A percentile compares a stretch with the other conserved stretches of the same genome.
These are phyloP conservation scores for Pugionium cornutum DNA, from an alignment of 345 rosid species.

Conservation along the genomic window DNA sequence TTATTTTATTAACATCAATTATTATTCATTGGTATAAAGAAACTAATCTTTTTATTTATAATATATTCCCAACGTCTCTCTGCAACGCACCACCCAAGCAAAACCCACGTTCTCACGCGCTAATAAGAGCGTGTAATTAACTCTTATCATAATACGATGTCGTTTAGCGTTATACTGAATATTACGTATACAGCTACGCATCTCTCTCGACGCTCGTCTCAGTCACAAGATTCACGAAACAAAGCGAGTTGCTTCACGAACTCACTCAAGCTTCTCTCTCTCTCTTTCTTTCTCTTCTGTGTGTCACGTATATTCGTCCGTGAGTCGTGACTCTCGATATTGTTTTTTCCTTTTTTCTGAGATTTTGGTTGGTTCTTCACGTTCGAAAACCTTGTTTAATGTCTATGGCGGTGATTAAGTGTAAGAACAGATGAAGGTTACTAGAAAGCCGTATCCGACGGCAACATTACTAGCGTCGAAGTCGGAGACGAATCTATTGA, in stretches of 20 bases:
- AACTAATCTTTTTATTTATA: not conserved
- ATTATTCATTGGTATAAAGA: too few relatives aligned
- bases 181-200: slow-evolving; percentile 29
- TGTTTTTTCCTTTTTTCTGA: not conserved
- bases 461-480: slow-evolving; percentile 45
- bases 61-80: slow-evolving; percentile 42
- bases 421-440: slow-evolving; percentile 61
- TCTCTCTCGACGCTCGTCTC: not conserved
- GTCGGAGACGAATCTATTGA: slow-evolving; percentile 31
- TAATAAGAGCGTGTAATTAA: not conserved
- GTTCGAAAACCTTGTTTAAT: slow-evolving; percentile 13
- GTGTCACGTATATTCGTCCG: slow-evolving; percentile 30
- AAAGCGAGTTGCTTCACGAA: slow-evolving; percentile 35
- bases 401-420: slow-evolving; percentile 32
- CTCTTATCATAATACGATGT: not conserved
- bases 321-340: slow-evolving; percentile 23
- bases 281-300: not conserved
- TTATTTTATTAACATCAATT: not conserved
- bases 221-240: slow-evolving; percentile 34
- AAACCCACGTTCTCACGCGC: slow-evolving; percentile 3
- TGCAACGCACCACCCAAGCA: slow-evolving; percentile 35
- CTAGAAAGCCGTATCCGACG: slow-evolving; percentile 55
- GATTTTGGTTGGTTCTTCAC: slow-evolving; percentile 22
- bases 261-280: slow-evolving; percentile 9
- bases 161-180: slow-evolving; percentile 23